These are phyloP conservation scores for Paraconiothyrium sp. DNA, from an alignment of 2,329 filamentous ascomycete species.

Conservation along the genomic window DNA sequence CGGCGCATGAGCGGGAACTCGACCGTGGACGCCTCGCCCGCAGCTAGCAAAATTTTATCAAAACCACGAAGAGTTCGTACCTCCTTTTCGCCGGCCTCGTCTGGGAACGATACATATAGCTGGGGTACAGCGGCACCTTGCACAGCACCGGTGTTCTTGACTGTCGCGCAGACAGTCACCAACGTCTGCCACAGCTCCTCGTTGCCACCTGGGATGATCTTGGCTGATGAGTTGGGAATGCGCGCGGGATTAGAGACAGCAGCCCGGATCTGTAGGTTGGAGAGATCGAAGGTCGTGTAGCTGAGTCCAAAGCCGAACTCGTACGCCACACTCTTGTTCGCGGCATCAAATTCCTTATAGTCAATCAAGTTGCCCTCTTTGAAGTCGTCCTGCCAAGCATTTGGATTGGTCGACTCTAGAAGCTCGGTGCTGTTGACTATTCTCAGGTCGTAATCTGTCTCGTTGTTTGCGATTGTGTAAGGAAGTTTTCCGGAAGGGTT, in stretches of 20 bases:
- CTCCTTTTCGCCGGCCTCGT: conserved; percentile 46
- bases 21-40: conserved; percentile 47
- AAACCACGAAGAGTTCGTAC: conserved; percentile 57
- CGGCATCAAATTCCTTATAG: conserved; percentile 62
- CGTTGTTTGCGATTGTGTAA: conserved; percentile 80
- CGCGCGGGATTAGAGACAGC: conserved; percentile 23
- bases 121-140: conserved; percentile 63
- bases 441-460: conserved; percentile 69
- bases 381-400: conserved; percentile 60
- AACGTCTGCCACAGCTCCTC: conserved; percentile 63
- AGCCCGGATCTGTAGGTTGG: conserved; percentile 29
- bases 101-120: conserved; percentile 63
- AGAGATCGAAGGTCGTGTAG: conserved; percentile 50
- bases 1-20: conserved; percentile 42
- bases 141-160: conserved; percentile 62
- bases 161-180: conserved; percentile 57
- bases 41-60: conserved; percentile 58
- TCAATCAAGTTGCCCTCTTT: conserved; percentile 63
- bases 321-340: conserved; percentile 39
- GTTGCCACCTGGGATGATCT: conserved; percentile 60
- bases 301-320: conserved; percentile 51
- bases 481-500: conserved; percentile 83
- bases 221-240: conserved; percentile 26
- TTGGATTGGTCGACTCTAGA: conserved; percentile 41
- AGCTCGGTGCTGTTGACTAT: conserved; percentile 50